Conservation (phyloP, 495 filamentous ascomycete species). For the Hypoxylon fragiforme region DNA sequence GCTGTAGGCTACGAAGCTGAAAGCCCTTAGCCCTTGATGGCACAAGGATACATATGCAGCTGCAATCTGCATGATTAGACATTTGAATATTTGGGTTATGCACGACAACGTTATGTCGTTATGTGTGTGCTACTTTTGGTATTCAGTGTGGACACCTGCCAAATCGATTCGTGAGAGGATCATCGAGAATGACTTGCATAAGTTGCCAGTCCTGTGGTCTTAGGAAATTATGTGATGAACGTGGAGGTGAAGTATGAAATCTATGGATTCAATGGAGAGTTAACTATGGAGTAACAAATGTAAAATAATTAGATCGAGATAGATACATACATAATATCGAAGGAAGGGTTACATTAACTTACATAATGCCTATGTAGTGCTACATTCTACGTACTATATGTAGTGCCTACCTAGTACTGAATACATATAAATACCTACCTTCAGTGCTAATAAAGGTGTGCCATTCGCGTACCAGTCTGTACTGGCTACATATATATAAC, state of each 20-base stretch:
- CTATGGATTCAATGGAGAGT: no score
- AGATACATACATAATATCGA: background rate
- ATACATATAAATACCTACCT: background rate
- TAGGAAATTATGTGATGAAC: background rate
- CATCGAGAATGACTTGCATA: conserved; percentile 5
- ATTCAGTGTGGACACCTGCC: conserved; percentile 17
- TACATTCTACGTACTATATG: background rate
- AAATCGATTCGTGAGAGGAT: conserved; percentile 20
- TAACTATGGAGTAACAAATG: background rate
- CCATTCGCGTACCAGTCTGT: no score
- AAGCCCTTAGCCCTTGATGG: background rate
- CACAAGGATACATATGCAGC: no score
- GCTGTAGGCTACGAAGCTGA: conserved; percentile 19
- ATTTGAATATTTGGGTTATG: background rate
- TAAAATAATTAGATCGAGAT: background rate
- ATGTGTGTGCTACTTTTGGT: background rate
- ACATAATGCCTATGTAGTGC: background rate
- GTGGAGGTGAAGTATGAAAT: background rate
- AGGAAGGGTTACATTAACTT: background rate
- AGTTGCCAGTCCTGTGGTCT: background rate
- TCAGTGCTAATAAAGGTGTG: no score
- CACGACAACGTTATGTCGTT: no score
- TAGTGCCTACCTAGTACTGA: background rate
- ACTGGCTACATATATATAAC: no score
- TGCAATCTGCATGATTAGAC: conserved; percentile 2